Base-by-base conservation (phyloP, 805 yeast species). In the Wickerhamomyces sydowiorum region DNA sequence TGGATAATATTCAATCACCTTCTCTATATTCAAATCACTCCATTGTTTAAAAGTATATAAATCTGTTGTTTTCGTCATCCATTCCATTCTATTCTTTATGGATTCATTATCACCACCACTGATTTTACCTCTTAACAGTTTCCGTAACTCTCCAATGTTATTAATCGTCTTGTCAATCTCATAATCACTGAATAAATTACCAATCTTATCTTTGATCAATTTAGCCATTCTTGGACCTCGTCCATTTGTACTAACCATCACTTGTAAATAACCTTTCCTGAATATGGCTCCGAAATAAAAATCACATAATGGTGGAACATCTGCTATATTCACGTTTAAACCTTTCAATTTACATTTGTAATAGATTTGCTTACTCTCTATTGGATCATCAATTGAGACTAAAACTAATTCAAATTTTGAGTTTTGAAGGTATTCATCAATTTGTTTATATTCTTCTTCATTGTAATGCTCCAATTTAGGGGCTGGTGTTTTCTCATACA, bases 231-330 rank as follows among this genome's bases (percentile, higher is more conserved):
- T 63, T 1, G 96, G 96, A 2, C 90, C 82, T 52, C 80, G 76
- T 4, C 95, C 95, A 59, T 85, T 86, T 12, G 95, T 85, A 31
- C 87, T 78, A 13, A 86, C 82, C 90, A 86, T 81, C 30, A 86
- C 72, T 56, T 86, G 93, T 38, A 86, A 64, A 14, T 80, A 76
- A 14, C 90, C 93, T 48, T 75, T 76, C 53, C 85, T 72, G 59
- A 76, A 79, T 66, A 82, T 79, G 20, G 90, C 76, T 1, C 95
- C 96, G 60, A 86, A 86, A 64, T 85, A 86, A 61, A 85, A 86
- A 60, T 86, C 96, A 65, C 96, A 86, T 45, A 78, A 65, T n/a
- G 75, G 73, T 3, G 95, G 95, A 47, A 83, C 83, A 59, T 86
- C 96, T 1, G 95, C 95, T 31, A 86, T 81, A 55, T 86, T 86